Evolutionary conservation across 495 filamentous ascomycete species (phyloP).

Genomic region (Lophiotrema nucula): DNA sequence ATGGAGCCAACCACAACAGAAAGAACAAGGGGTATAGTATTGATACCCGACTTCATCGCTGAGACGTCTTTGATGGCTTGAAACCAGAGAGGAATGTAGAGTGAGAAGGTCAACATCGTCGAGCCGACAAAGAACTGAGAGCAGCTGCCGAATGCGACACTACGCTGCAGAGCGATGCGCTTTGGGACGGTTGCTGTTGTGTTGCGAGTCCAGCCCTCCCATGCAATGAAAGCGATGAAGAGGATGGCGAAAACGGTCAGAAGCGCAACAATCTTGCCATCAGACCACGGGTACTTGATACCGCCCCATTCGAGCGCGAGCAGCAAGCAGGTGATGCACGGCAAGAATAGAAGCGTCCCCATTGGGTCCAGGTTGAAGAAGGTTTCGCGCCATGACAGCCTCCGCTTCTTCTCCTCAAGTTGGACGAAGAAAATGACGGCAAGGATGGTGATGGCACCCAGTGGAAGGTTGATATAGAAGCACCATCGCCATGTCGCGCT

Average conservation of each 20-base stretch:
- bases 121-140: constrained; percentile 41
- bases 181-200: constrained; percentile 46
- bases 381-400: constrained; percentile 43
- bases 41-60: constrained; percentile 27
- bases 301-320: constrained; percentile 68
- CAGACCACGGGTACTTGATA: constrained; percentile 52
- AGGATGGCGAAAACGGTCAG: constrained; percentile 52
- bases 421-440: constrained; percentile 53
- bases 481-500: constrained; percentile 76
- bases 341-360: constrained; percentile 52
- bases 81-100: constrained; percentile 36
- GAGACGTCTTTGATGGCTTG: constrained; percentile 28
- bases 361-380: constrained; percentile 54
- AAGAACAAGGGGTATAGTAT: constrained; percentile 25
- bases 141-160: constrained; percentile 42
- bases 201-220: constrained; percentile 53
- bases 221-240: constrained; percentile 48
- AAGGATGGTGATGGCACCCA: constrained; percentile 61
- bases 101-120: constrained; percentile 56
- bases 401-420: constrained; percentile 23
- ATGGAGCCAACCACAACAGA: constrained; percentile 54
- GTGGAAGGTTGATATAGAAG: constrained; percentile 51
- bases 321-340: constrained; percentile 54
- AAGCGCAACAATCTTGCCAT: constrained; percentile 39
- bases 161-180: constrained; percentile 47